A percentile compares a stretch with the other conserved stretches of the same genome.
Conservation (phyloP, 805 yeast species). For the Candida odintsovae region DNA sequence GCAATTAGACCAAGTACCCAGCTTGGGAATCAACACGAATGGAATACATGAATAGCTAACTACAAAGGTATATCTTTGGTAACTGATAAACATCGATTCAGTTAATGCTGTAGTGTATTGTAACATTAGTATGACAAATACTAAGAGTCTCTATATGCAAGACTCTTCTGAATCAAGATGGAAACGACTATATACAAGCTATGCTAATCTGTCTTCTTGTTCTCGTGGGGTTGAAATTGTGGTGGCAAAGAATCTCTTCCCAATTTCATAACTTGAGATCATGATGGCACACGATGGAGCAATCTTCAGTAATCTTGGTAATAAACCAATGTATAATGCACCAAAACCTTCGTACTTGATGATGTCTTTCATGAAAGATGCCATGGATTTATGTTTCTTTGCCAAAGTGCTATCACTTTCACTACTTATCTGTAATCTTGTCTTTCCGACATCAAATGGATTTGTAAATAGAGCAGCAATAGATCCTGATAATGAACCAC, state of each 20-base stretch:
- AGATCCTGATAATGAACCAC: slow-evolving; percentile 82
- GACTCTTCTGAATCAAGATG: not conserved
- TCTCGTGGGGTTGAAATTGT: not conserved
- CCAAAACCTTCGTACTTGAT: slow-evolving; percentile 66
- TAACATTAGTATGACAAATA: not conserved
- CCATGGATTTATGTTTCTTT: slow-evolving; percentile 45
- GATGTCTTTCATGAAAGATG: slow-evolving; percentile 58
- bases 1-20: slow-evolving; percentile 12
- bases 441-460: slow-evolving; percentile 97
- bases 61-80: not conserved
- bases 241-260: slow-evolving; percentile 51
- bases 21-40: slow-evolving; percentile 13
- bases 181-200: not conserved
- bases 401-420: slow-evolving; percentile 6
- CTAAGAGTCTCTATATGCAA: not conserved
- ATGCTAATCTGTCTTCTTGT: not conserved
- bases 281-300: slow-evolving; percentile 98
- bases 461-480: slow-evolving; percentile 84
- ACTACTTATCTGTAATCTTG: slow-evolving; percentile 70
- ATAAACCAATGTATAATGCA: slow-evolving; percentile 82
- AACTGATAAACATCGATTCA: no score
- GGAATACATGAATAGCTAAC: slow-evolving; percentile 4
- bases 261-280: slow-evolving; percentile 92
- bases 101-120: not conserved
- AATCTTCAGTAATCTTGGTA: slow-evolving; percentile 82